Evolutionary conservation across 1,139 yeast species (phyloP), one percentile per base, ranked within the genome.

Genomic region (Diutina siamensis): DNA sequence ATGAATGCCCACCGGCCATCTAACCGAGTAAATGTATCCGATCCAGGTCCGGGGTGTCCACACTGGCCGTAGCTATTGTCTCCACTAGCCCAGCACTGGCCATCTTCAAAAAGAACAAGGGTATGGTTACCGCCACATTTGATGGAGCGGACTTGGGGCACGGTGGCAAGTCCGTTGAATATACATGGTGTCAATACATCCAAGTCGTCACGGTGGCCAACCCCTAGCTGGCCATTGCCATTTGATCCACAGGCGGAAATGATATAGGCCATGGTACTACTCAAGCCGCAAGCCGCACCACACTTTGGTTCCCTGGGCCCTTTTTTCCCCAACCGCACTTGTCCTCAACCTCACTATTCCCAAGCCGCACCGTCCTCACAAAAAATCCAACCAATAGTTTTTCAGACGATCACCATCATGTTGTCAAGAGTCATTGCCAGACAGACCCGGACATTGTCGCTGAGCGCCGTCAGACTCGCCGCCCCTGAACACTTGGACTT

Each of bases 51-150:
- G 8, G 4, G 54, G 2, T 38, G 42, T 7, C 75, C 80, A 53
- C 80, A 71, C 56, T 83, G 92, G 1, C 82, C 79, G 32, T 52
- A 51, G 0, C 62, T 50, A 53, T 82, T 82, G 48, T 71, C 77
- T 1, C 97, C 97, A 47, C 76, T 57, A 0, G 76, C 74, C 51
- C 63, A 79, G 0, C 80, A 59, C 0, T 62, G 57, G 0, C 92
- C 92, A 46, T 70, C 62, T 2, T 61, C 65, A 13, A 77, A 57
- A 7, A 86, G 59, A 2, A 87, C 52, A 34, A 86, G 54, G 0
- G 95, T 81, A 58, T 92, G 97, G 56, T 88, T 89, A 0, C 97
- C 97, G 3, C 97, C 97, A 57, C 44, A 40, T 8, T 31, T 28
- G 18, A 28, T 31, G 8, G 25, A 5, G 17, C 27, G 35, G 12